Evolutionary conservation across 2,329 filamentous ascomycete species (phyloP).

Genomic region (Exophiala dermatitidis): DNA sequence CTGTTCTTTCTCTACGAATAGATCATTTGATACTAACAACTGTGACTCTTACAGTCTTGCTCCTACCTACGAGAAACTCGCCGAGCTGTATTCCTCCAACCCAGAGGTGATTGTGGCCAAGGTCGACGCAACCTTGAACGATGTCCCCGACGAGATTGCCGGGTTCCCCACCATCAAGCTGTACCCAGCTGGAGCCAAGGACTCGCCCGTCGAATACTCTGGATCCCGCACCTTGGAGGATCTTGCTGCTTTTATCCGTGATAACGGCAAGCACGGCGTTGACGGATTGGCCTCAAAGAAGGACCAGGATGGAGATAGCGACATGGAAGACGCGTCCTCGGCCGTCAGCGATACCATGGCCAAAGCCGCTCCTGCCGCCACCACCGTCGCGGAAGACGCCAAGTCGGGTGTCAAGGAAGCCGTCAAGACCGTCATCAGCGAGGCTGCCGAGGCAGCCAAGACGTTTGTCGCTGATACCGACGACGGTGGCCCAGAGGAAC

Average conservation of each 20-base stretch:
- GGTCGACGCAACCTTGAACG: conserved; percentile 92
- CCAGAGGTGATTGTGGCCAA: conserved; percentile 65
- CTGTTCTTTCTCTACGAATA: not conserved
- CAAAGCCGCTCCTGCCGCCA: conserved; percentile 27
- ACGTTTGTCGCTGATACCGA: conserved; percentile 23
- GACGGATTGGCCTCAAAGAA: conserved; percentile 47
- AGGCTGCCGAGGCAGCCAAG: conserved; percentile 17
- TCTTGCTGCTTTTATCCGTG: conserved; percentile 82
- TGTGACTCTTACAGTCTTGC: conserved; percentile 42
- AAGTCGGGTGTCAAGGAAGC: conserved; percentile 16
- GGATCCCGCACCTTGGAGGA: conserved; percentile 87
- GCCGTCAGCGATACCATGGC: conserved; percentile 28
- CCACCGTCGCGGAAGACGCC: conserved; percentile 50
- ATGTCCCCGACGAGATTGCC: conserved; percentile 91
- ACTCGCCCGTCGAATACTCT: conserved; percentile 73
- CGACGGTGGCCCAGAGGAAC: conserved; percentile 21
- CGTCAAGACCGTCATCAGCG: not conserved
- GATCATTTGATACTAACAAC: conserved; percentile 7
- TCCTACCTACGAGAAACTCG: conserved; percentile 62
- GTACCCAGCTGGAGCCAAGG: conserved; percentile 84
- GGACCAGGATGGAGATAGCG: conserved; percentile 50
- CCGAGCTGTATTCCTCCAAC: conserved; percentile 47
- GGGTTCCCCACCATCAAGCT: conserved; percentile 99
- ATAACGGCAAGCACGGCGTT: conserved; percentile 86
- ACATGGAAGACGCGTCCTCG: conserved; percentile 50